Evolutionary conservation across 306 rosid species (phyloP), one percentile per base, ranked within the genome.

Genomic region (Sesbania bispinosa): DNA sequence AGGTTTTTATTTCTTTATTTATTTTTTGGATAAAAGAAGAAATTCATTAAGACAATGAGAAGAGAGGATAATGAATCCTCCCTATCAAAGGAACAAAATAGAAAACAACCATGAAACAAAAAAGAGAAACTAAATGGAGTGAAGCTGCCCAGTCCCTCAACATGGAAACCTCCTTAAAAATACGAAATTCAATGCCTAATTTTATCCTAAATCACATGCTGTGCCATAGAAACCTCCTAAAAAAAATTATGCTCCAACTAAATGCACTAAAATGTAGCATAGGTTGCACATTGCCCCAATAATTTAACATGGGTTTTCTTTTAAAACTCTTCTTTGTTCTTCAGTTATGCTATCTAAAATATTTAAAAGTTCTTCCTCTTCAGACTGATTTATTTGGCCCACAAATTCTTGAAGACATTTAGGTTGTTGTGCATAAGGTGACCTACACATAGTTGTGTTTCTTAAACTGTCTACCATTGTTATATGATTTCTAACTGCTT

Each of bases 1-100:
- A 91, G 97, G 99, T 91, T 79, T 70, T 63, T 23, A 60, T 71
- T 18, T 60, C 18, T 23, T 15, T 48, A 15, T 46, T 23, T 77
- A 36, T 38, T 35, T 33, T 41, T 18, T 62, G 19, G 21, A 14
- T 20, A 32, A 59, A 45, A 35, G 23, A 61, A n/a, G 51, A 46
- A 63, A 23, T 64, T 54, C 68, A 15, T 52, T 15, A 32, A 33
- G 61, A 67, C 52, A 10, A 46, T 62, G 13, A 48, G 18, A 29
- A 61, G 58, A 19, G 50, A 20, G 72, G 42, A 29, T 24, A 59
- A 8, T 13, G 39, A 67, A 61, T 60, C n/a, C 26, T 77, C 38
- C 57, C 61, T 50, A 48, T 38, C 39, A 10, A 42, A 46, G 15
- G 10, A 64, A 15, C 26, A 41, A 45, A 63, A 43, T 13, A 45